phyloP scores from a whole-genome alignment of 768 basidiomycete genomes.

The Amanita exitialis region DNA sequence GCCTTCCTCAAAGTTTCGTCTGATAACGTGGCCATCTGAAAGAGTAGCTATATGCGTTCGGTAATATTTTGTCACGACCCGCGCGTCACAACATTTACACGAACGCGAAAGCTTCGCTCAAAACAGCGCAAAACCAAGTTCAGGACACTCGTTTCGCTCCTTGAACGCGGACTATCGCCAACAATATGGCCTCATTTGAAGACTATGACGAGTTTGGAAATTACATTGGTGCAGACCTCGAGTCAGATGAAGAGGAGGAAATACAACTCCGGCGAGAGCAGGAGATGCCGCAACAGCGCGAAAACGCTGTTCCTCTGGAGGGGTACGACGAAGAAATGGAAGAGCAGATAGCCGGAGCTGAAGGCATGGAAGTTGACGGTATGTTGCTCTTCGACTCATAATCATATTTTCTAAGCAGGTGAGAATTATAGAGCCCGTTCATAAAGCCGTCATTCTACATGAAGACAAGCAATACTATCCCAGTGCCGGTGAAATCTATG shows the following conservation, averaged over 20 bases:
- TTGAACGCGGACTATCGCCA: background rate
- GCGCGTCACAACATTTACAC: conserved; percentile 1
- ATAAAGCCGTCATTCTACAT: conserved; percentile 82
- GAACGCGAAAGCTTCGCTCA: background rate
- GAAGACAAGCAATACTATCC: conserved; percentile 99
- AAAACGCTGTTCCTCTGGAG: conserved; percentile 49
- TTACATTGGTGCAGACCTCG: conserved; percentile 93
- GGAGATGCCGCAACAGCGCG: conserved; percentile 15
- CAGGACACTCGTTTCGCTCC: background rate
- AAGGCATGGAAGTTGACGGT: conserved; percentile 86
- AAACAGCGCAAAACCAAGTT: background rate
- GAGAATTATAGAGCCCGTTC: conserved; percentile 46
- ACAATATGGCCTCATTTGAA: conserved; percentile 48
- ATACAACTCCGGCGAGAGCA: conserved; percentile 35
- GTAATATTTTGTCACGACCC: conserved; percentile 1
- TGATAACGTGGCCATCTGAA: conserved; percentile 25
- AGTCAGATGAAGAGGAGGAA: conserved; percentile 74
- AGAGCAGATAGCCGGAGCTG: conserved; percentile 42
- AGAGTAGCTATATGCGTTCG: background rate
- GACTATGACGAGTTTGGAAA: conserved; percentile 95
- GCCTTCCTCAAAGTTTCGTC: conserved; percentile 85
- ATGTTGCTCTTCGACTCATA: conserved; percentile 13
- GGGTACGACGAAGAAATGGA: conserved; percentile 72
- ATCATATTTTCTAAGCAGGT: background rate
- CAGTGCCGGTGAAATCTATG: conserved; percentile 86